Evolutionary conservation across 192 early-diverging fungal species (phyloP), one percentile per base, ranked within the genome.

Genomic region (Cetraspora pellucida): DNA sequence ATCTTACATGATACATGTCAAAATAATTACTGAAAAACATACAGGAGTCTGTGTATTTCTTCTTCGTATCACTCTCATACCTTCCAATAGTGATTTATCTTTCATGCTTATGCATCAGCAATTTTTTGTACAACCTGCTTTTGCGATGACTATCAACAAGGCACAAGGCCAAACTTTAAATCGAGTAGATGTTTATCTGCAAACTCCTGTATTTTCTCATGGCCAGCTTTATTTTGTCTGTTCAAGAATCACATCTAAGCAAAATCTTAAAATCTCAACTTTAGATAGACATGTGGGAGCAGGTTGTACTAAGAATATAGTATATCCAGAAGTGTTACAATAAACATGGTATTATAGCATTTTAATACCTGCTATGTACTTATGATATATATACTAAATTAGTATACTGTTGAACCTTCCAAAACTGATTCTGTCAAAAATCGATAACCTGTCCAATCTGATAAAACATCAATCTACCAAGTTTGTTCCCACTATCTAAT

Each of bases 91-190:
- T 5, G 28, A 67, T 1, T 63, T 46, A 7, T 47, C 57, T 23
- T 44, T 75, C 16, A 25, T 30, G 4, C 58, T 75, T 23, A 71
- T 66, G 65, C 21, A 69, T 27, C 8, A 25, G 1, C 77, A 78
- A 45, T 75, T 78, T 47, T 72, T 75, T 1, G 46, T 82, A 30
- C 37, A 55, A 6, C 72, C 67, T 23, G 78, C 70, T 0, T 79
- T 82, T 79, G 77, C 54, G 1, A 77, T 79, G 71, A 77, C 78
- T n/a, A 74, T 79, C 23, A 79, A 79, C 50, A 79, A 79, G 47
- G 44, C 77, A 4, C 63, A 79, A 77, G 75, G 72, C 10, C 54
- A 82, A 49, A 79, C 75, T 3, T 3, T 82, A 13, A 25, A 49
- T 2, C 7, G 16, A 19, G 70, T 82, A 19, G 77, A 77, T n/a